Evolutionary conservation across 129 eudicot genomes (phyloP), one percentile per base, ranked within the genome.

Genomic region (Chrysanthemum seticuspe): DNA sequence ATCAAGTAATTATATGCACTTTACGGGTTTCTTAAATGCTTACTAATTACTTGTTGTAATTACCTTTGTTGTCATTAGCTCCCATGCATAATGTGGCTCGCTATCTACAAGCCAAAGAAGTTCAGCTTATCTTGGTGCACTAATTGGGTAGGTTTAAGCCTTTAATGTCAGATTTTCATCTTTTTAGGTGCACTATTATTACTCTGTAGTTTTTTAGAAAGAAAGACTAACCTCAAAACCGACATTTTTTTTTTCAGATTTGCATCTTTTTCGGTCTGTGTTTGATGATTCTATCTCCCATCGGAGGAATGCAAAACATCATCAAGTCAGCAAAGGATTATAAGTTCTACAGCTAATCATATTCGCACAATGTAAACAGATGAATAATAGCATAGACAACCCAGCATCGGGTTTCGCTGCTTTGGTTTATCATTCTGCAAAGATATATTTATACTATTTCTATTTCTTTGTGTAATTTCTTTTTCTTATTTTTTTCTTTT

Each of bases 31-130:
- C 19, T 13, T 52, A 47, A 44, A 62, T 14, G 21, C 62, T 48
- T 23, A 29, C 68, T 67, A 64, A 73, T 34, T 58, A 40, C 52
- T 63, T 65, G 62, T 67, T 54, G 18, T 6, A 4, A 40, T n/a
- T 11, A 63, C 18, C 62, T 50, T 29, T 48, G 29, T 73, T 64
- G 75, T 48, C 1, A 3, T 7, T 60, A 90, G 95, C 85, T 90
- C 13, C 97, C 97, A 12, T 90, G 97, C 69, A 70, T 90, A 21
- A 87, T 87, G 83, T 90, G 97, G 94, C 91, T 90, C 16, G 68
- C 83, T 49, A 82, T 87, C 71, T 79, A 76, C 78, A 85, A 87
- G 67, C 97, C 97, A n/a, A 87, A 70, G 80, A 87, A 16, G 79
- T 83, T 85, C 55, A 74, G 91, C 68, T 62, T 83, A 65, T 87